Evolutionary conservation across 2,329 filamentous ascomycete genomes (phyloP), one percentile per base, ranked within the genome.

Genomic region (Hansfordia pulvinata): DNA sequence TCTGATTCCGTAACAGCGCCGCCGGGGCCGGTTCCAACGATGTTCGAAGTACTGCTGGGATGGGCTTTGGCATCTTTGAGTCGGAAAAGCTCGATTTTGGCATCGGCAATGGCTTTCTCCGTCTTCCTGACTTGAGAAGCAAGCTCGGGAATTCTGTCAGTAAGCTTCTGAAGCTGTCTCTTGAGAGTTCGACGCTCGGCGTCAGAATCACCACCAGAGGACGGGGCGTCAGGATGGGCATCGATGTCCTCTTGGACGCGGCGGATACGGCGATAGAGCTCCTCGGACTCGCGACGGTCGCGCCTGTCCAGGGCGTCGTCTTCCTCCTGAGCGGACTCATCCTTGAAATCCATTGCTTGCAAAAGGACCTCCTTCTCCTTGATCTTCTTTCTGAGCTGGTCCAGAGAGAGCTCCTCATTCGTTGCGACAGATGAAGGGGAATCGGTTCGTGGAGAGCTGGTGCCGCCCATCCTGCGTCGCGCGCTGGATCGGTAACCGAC

Each of bases 181-280:
- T 86, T 88, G 35, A 98, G 59, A 10, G 82, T 63, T 33, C 90
- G 72, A 30, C 83, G 70, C 53, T 98, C 90, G 5, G 88, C 86
- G 28, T 90, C 84, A 0, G 82, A 88, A 49, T 94, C 84, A 6
- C 76, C 67, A 28, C 71, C 72, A 30, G 69, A 60, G 39, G 81
- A 56, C 2, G 68, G 57, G 14, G 82, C 71, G 50, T 90, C 82
- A 1, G 90, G 88, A 47, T 98, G 85, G 13, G 67, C 68, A 47
- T 96, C 88, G 38, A 98, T 93, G 39, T 98, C 90, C 42, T 93
- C 84, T 47, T 98, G 90, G 20, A 93, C 69, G 23, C 84, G 76
- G 34, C 90, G 72, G 44, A 98, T 88, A 24, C 90, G 81, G 26
- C 84, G 78, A 56, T 93, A 96, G 8, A 98, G 65, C 43, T 93